Base-by-base conservation (phyloP, 2,329 filamentous ascomycete genomes). In the Botrytis squamosa region DNA sequence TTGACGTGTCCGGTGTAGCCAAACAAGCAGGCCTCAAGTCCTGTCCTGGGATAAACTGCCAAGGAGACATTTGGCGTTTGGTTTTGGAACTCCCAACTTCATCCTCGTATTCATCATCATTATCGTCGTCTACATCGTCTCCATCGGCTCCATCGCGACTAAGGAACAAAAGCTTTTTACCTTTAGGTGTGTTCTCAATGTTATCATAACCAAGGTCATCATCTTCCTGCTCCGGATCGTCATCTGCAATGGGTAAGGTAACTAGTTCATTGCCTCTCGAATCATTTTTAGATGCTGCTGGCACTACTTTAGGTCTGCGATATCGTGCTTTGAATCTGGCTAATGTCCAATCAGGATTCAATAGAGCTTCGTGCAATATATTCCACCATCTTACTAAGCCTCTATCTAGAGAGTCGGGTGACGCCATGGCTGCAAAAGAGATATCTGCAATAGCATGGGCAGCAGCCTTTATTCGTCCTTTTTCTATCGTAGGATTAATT, bases 21-120 rank as follows among this genome's bases (percentile, higher is more conserved):
- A 69, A 22, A n/a, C 63, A 29, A 25, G 70, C 62, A 4, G 59
- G 25, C 1, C 52, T 25, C 0, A 75, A 59, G 36, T 74, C 57
- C 7, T 70, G 63, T 59, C 75, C 75, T 38, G 57, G 59, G 1
- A 64, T 29, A 57, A 76, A 75, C 52, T 76, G 42, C 75, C 71
- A 76, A 29, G 14, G 36, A 25, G 36, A 68, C 29, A 22, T 57
- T 10, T 68, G 2, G 20, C 6, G 66, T 20, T 68, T 18, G n/a
- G 16, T 57, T 33, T 42, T 33, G 5, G 36, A 12, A 29, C 16
- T 25, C 4, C 10, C 22, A 67, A 18, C 16, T 40, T 40, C 65
- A 40, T 20, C 14, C 9, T 40, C 44, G 38, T 40, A 38, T n/a
- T 25, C 49, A 4, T 33, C 36, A 8, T 68, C 66, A 3, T 40